Conservation (phyloP, 257 asterid genomes). For the Solanum arcanum region DNA sequence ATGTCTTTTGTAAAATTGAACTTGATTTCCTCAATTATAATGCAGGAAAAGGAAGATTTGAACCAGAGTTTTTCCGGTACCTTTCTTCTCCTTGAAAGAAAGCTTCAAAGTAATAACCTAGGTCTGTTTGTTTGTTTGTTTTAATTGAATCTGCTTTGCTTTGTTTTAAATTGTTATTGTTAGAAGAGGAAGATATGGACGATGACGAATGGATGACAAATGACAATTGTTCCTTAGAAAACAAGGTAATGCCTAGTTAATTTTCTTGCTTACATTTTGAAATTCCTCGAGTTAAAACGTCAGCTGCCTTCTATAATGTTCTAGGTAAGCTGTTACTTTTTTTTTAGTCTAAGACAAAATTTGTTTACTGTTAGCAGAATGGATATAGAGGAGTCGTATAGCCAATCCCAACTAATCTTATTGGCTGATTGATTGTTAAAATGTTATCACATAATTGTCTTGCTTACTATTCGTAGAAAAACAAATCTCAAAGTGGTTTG, state of each 20-base stretch:
- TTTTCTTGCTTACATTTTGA: not conserved
- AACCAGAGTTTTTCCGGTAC: conserved; percentile 82
- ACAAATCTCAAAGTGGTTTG: not conserved
- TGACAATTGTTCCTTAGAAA: conserved; percentile 12
- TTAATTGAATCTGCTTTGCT: not conserved
- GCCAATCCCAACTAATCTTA: not conserved
- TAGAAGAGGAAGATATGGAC: conserved; percentile 39
- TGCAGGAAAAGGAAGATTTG: conserved; percentile 35
- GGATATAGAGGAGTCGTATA: not conserved
- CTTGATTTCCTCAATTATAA: not conserved
- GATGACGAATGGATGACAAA: conserved; percentile 18
- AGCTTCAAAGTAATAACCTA: not conserved
- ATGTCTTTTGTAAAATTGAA: not conserved
- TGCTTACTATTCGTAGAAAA: not conserved
- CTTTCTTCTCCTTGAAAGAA: not conserved
- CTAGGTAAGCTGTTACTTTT: not conserved
- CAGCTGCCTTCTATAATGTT: not conserved
- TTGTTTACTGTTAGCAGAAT: not conserved
- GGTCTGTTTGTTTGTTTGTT: not conserved
- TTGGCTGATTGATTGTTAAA: not conserved
- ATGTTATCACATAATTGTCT: not conserved
- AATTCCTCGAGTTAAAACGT: not conserved
- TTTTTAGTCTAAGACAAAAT: not conserved
- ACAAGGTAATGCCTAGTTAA: conserved; percentile 29
- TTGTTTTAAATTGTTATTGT: not conserved